phyloP scores from a whole-genome alignment of 768 basidiomycete genomes.

The Auricularia cornea region DNA sequence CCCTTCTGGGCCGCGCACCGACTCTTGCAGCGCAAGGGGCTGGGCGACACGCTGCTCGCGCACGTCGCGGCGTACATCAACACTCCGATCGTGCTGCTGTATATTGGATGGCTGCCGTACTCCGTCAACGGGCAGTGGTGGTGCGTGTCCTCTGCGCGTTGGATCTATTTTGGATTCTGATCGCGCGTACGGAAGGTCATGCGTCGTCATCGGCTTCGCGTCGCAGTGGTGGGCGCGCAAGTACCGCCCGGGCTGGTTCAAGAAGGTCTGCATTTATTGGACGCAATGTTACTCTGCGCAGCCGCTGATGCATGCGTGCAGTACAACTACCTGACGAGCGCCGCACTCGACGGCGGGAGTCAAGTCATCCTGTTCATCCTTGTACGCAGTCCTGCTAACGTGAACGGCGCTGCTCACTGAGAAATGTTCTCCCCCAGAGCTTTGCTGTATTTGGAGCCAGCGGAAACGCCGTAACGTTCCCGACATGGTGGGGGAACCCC shows the following conservation, averaged over 20 bases:
- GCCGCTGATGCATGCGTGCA: constrained; percentile 5
- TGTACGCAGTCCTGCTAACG: constrained; percentile 23
- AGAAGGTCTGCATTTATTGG: constrained; percentile 29
- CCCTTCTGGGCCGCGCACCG: constrained; percentile 41
- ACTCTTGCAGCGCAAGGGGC: constrained; percentile 17
- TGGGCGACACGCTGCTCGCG: constrained; percentile 27
- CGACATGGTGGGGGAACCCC: constrained; percentile 37
- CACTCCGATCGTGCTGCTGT: constrained; percentile 35
- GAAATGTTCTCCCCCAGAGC: constrained; percentile 12
- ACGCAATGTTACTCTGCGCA: background rate
- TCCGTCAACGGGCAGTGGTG: constrained; percentile 39
- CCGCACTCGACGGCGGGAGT: constrained; percentile 40
- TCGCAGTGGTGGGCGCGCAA: constrained; percentile 44
- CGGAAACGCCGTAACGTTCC: constrained; percentile 34
- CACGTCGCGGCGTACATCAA: constrained; percentile 35
- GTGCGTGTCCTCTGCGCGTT: background rate
- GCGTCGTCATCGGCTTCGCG: constrained; percentile 40
- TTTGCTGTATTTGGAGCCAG: constrained; percentile 35
- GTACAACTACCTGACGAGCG: constrained; percentile 40
- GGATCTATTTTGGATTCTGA: constrained; percentile 21
- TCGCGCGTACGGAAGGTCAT: constrained; percentile 22
- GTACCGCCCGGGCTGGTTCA: constrained; percentile 37
- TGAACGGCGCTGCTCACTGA: background rate
- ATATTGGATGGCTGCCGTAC: constrained; percentile 12
- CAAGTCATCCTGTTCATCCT: constrained; percentile 44